Conservation (phyloP, 306 rosid genomes). For the Quercus robur region DNA sequence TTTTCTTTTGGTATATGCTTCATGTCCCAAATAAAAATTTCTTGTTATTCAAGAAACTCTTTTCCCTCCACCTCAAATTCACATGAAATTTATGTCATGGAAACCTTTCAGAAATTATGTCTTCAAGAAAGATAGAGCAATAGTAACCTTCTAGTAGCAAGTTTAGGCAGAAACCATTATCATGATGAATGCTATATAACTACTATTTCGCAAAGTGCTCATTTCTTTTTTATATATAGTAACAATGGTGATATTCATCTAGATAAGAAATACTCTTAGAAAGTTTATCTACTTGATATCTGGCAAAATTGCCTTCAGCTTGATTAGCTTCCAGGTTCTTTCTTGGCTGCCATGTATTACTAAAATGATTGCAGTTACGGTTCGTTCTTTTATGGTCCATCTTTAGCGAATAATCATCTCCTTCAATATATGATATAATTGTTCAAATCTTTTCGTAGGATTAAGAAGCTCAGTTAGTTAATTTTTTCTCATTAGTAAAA, state of each 20-base stretch:
- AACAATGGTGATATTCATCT: not conserved
- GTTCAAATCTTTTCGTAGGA: not conserved
- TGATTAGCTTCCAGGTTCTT: not conserved
- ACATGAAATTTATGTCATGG: not conserved
- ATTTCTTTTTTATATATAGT: not conserved
- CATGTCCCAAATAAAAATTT: not conserved
- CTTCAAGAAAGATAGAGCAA: not conserved
- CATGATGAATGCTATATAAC: not conserved
- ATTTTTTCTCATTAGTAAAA: not conserved
- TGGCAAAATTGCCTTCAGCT: not conserved
- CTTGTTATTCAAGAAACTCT: not conserved
- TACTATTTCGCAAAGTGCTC: not conserved
- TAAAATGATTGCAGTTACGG: not conserved
- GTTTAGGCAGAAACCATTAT: not conserved
- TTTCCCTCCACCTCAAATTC: not conserved
- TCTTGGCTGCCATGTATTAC: not conserved
- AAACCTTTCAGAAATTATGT: not conserved
- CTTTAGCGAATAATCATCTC: not conserved
- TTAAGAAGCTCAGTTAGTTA: not conserved
- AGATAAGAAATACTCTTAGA: not conserved
- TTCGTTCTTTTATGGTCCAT: not conserved
- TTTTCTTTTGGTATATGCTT: slow-evolving; percentile 4
- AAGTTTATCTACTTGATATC: not conserved
- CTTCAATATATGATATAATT: not conserved
- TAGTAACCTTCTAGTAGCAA: not conserved